A percentile compares a stretch with the other conserved stretches of the same genome.
These are phyloP conservation scores for Oleoguttula mirabilis DNA, from an alignment of 495 filamentous ascomycete genomes.

Conservation along the genomic window DNA sequence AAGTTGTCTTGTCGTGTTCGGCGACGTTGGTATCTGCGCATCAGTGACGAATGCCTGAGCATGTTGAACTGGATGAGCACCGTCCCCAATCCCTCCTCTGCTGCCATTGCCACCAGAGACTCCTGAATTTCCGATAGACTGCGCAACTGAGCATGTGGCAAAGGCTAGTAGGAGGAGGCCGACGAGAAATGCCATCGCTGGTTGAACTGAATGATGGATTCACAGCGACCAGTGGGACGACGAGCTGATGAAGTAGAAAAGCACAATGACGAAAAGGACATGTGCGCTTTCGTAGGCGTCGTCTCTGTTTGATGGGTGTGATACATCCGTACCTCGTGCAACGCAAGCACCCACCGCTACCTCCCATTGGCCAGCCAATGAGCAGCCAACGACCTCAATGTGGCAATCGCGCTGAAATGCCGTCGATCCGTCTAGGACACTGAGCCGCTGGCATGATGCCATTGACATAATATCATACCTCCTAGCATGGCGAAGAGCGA, in stretches of 20 bases:
- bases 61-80: slow-evolving; percentile 6
- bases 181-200: not conserved
- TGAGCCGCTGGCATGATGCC: too few relatives aligned
- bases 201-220: not conserved
- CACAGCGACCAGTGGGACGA: not conserved
- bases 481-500: too few relatives aligned
- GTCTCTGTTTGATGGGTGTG: too few relatives aligned
- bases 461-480: too few relatives aligned
- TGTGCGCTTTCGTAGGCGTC: not conserved
- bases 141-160: too few relatives aligned
- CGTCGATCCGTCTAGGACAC: too few relatives aligned
- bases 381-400: too few relatives aligned
- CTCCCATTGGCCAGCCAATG: too few relatives aligned
- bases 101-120: slow-evolving; percentile 12
- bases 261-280: not conserved
- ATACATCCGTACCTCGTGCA: too few relatives aligned
- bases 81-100: slow-evolving; percentile 12
- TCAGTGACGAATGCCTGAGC: slow-evolving; percentile 14
- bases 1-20: slow-evolving; percentile 14
- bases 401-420: too few relatives aligned
- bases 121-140: not conserved
- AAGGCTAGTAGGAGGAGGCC: too few relatives aligned
- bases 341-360: too few relatives aligned
- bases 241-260: not conserved
- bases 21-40: slow-evolving; percentile 6